Evolutionary conservation across 139 green algal species (phyloP), one percentile per base, ranked within the genome.

Genomic region (Closterium sp.): DNA sequence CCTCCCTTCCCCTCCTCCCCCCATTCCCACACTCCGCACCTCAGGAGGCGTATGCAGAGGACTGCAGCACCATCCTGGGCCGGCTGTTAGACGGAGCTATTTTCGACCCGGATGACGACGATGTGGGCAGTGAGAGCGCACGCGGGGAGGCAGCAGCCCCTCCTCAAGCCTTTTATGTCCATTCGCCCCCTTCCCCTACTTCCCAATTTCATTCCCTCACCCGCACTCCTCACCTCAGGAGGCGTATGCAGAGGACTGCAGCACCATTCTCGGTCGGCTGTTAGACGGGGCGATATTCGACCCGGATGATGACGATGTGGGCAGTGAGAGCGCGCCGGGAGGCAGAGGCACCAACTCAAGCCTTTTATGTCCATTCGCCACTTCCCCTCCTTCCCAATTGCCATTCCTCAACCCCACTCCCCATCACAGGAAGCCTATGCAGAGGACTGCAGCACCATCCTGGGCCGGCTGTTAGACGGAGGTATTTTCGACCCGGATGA

Each of bases 201-300:
- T n/a, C n/a, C n/a, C n/a, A n/a, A n/a, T n/a, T n/a, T n/a, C n/a
- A n/a, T n/a, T n/a, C 38, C 10, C 4, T 45, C 38, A 45, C 38
- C 38, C 38, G 9, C 38, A 45, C 38, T 10, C 27, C 22, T 34
- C 10, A 28, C 42, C 88, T 2, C 90, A 93, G 90, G 28, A 91
- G 50, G 29, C 70, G 9, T 93, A 93, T 28, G 90, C 86, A 24
- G 62, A 50, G 32, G 85, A 93, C 30, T 93, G 91, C 31, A 24
- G 85, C 30, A 31, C 27, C 38, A 89, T 92, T 9, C 62, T 89
- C 0, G 90, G 42, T 11, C 27, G 86, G 27, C 17, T 89, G 29
- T 27, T 92, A 21, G 90, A 89, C 27, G 31, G 70, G 9, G 9
- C 86, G 9, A 38, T 62, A 73, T 31, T 31, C 42, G 62, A n/a